Base-by-base conservation (phyloP, 2,329 filamentous ascomycete species). In the Aspergillus viridinutans region DNA sequence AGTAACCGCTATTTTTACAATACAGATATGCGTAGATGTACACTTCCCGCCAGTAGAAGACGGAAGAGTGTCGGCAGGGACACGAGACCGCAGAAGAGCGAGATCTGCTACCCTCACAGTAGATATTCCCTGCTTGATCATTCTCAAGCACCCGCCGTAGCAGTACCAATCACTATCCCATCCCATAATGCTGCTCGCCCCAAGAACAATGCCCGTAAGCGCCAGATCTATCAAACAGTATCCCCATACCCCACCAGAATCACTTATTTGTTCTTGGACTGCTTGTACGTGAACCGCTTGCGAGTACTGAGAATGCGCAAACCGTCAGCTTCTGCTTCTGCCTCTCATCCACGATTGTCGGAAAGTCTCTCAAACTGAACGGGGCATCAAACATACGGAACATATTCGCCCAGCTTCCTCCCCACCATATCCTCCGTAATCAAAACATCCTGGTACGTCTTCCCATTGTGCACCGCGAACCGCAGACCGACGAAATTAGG, bases 391-490 rank as follows among this genome's bases (percentile, higher is more conserved):
- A 85, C 90, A 69, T 84, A 96, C 92, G 85, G 80, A 61, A 91
- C 87, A 74, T 96, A 97, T 77, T 97, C 92, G 67, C 92, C 92
- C 65, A 97, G 81, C 78, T 96, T 97, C 76, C 94, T 89, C 54
- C 92, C 92, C 51, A 97, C 92, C 92, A 97, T 97, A 69, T 96
- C 90, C 73, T 96, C 92, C 17, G 92, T 96, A 61, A 97, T 89
- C 63, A 81, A 83, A 54, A 96, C 82, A 65, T 94, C 90, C 66
- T 88, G 78, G 75, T 96, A 96, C 32, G 83, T 83, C 79, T 94
- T 96, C 69, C 92, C 92, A 73, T 96, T 96, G 79, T 97, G 89
- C 58, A 97, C 85, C 75, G 92, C 88, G 75, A 97, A 97, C 72
- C 86, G 87, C 67, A 96, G 79, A 14, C 92, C 92, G 54, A 97